Percentiles rank a stretch among this genome's conserved stretches.
Conservation (phyloP, 1,284 basidiomycete species). For the Malassezia nana region DNA sequence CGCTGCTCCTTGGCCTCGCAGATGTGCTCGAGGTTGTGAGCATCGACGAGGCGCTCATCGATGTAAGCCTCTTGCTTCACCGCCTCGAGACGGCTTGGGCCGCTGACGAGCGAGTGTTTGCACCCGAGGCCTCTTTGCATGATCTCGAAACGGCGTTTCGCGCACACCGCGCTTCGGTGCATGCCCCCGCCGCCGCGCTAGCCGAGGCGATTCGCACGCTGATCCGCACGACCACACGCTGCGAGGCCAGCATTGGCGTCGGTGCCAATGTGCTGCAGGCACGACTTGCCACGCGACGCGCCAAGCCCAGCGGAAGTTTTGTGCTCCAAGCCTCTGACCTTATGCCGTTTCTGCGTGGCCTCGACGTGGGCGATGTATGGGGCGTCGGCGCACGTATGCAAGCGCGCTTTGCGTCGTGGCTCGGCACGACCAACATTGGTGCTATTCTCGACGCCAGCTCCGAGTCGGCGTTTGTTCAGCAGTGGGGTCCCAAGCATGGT, state of each 20-base stretch:
- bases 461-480: constrained; percentile 50
- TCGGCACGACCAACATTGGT: constrained; percentile 63
- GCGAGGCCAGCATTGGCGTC: constrained; percentile 74
- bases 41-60: constrained; percentile 87
- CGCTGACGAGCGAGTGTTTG: constrained; percentile 10
- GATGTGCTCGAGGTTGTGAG: constrained; percentile 91
- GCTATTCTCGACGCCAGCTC: constrained; percentile 50
- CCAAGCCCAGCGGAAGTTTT: constrained; percentile 77
- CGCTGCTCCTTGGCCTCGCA: constrained; percentile 73
- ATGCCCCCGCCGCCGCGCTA: constrained; percentile 2
- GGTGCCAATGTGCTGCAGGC: constrained; percentile 83
- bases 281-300: constrained; percentile 75
- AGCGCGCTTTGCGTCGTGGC: constrained; percentile 56
- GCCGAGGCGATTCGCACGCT: constrained; percentile 71
- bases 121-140: constrained; percentile 18
- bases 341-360: constrained; percentile 56
- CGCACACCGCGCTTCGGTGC: not conserved
- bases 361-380: constrained; percentile 77
- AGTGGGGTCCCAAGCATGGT: constrained; percentile 70
- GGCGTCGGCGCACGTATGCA: constrained; percentile 62
- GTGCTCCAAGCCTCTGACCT: constrained; percentile 59
- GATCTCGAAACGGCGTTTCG: not conserved
- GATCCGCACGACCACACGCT: constrained; percentile 66
- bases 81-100: constrained; percentile 22
- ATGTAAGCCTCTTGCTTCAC: constrained; percentile 63